Evolutionary conservation across 495 filamentous ascomycete genomes (phyloP), one percentile per base, ranked within the genome.

Genomic region (Hypoxylon fragiforme): DNA sequence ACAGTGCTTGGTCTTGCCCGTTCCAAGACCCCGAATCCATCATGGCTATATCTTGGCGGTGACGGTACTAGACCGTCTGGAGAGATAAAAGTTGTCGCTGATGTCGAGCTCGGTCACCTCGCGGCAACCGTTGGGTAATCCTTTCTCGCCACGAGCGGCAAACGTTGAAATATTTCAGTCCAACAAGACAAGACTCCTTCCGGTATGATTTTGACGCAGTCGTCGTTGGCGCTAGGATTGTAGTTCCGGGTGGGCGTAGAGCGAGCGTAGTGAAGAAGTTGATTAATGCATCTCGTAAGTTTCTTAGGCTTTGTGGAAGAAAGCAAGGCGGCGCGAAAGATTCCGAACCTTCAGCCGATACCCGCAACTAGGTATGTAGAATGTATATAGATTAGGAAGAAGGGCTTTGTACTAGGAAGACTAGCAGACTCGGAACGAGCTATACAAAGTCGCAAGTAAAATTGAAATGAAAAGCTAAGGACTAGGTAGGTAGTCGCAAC

Each of bases 1-100:
- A 67, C 45, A 78, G 68, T 22, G 69, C 64, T 47, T 78, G 75
- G 31, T 79, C 76, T 54, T 74, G 68, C 26, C 73, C 70, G 44
- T 69, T 70, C 80, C 80, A 83, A 42, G 62, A 58, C 22, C 64
- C 62, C 21, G 77, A 74, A 43, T 73, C 70, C 73, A 79, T 77
- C 63, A 69, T 72, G 63, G 65, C 70, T 54, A 65, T 72, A n/a
- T 40, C 42, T 40, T 31, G 38, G 41, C 9, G 34, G 44, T 15
- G 47, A 28, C 37, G 32, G 32, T 16, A 20, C 32, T 13, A 20
- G 41, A 39, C 40, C 36, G 45, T 30, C 8, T 14, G 30, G 18
- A 4, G 15, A 46, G 24, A 8, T 11, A 46, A 22, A 16, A 22
- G 13, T 55, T 30, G 44, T 48, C 28, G 32, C 36, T 14, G 26